A percentile compares a stretch with the other conserved stretches of the same genome.
Conservation (phyloP, 306 rosid species). For the Alnus glutinosa region DNA sequence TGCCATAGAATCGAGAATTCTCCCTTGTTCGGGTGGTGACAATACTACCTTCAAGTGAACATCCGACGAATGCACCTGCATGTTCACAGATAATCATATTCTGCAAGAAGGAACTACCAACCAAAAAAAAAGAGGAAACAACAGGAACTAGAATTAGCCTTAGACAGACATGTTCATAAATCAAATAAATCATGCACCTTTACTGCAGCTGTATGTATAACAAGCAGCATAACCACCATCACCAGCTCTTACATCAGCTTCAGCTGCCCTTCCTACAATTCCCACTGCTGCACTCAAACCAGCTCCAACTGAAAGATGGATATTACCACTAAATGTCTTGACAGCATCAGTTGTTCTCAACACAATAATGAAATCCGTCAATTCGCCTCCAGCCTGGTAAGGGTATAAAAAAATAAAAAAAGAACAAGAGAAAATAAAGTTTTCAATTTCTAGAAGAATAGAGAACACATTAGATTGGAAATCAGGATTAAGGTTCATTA, state of each 20-base stretch:
- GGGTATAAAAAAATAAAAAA: background rate
- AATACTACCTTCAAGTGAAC: conserved; percentile 87
- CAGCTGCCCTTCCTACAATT: conserved; percentile 74
- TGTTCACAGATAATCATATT: conserved; percentile 15
- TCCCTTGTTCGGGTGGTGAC: conserved; percentile 66
- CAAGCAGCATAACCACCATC: conserved; percentile 94
- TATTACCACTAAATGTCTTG: conserved; percentile 75
- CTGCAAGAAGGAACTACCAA: background rate
- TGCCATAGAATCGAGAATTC: conserved; percentile 80
- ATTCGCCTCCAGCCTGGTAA: conserved; percentile 89
- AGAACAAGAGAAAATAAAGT: background rate
- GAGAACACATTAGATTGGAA: background rate
- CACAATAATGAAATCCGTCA: conserved; percentile 86
- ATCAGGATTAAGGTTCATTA: background rate
- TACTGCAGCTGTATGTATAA: conserved; percentile 92
- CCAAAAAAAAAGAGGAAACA: background rate
- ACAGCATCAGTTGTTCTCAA: conserved; percentile 81
- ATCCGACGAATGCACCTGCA: conserved; percentile 97
- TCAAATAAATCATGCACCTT: conserved; percentile 51
- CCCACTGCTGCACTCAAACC: conserved; percentile 98
- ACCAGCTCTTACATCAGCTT: conserved; percentile 97
- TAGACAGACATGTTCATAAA: background rate
- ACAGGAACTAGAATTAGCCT: background rate
- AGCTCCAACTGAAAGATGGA: conserved; percentile 86
- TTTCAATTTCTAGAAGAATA: conserved; percentile 21